Percentiles rank a stretch among this genome's conserved stretches.
phyloP scores from a whole-genome alignment of 768 basidiomycete genomes.

The Boletus bicolor region DNA sequence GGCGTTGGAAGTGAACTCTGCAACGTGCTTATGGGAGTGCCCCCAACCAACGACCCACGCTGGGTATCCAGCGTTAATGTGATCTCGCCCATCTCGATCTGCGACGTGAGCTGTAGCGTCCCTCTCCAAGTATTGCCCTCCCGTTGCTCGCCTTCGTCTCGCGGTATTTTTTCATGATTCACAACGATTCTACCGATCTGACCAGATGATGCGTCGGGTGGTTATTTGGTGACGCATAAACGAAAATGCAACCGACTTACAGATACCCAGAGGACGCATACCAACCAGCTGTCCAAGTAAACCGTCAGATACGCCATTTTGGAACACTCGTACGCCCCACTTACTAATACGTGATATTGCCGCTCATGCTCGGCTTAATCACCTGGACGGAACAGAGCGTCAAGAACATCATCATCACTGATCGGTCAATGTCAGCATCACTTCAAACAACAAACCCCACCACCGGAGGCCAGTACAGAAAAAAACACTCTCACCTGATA shows the following conservation, averaged over 20 bases:
- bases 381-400: constrained; percentile 13
- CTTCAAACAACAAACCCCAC: background rate
- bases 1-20: background rate
- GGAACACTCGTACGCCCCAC: background rate
- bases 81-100: constrained; percentile 14
- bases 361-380: constrained; percentile 10
- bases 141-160: background rate
- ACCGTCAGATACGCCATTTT: background rate
- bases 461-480: background rate
- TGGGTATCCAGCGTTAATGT: background rate
- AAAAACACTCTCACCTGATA: constrained; percentile 11
- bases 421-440: background rate
- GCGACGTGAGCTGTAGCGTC: constrained; percentile 16
- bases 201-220: background rate
- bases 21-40: background rate
- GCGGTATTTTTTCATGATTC: constrained; percentile 8
- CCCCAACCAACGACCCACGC: background rate
- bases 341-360: constrained; percentile 24
- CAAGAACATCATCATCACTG: constrained; percentile 20
- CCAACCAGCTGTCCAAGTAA: constrained; percentile 17
- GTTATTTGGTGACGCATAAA: background rate
- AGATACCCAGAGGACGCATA: constrained; percentile 16
- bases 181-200: constrained; percentile 20
- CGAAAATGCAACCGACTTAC: constrained; percentile 5
- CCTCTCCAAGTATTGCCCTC: constrained; percentile 2